Evolutionary conservation across 106 monocot genomes (phyloP), one percentile per base, ranked within the genome.

Genomic region (Acorus gramineus): DNA sequence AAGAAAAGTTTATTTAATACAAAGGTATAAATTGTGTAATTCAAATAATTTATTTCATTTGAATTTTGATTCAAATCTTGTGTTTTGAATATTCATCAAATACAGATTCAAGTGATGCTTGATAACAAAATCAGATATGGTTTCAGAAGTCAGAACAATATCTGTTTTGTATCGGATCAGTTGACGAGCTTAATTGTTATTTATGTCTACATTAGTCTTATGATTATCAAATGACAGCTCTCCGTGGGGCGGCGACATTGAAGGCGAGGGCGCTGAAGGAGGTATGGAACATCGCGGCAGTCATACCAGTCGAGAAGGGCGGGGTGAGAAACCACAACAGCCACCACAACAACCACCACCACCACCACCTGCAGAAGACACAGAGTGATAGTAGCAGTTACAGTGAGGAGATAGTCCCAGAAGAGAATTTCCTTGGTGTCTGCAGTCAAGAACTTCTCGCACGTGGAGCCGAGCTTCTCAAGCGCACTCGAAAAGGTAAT

Each of bases 261-360:
- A 98, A 87, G 77, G 96, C 96, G 4, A 78, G 96, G 69, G 88
- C 85, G 3, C 60, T 92, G 42, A 98, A 91, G 74, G 96, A 98
- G 53, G 96, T 88, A 8, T 98, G 96, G 96, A 98, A 98, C 74
- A 77, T 88, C 7, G 87, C 96, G 0, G 91, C 96, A 0, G 91
- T 98, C 4, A 87, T 98, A 45, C 96, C 96, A 2, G 85, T 92
- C 3, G 96, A 91, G 68, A 91, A 88, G 69, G 95, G 84, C 4
- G 72, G 66, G 2, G 49, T 69, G 3, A 68, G 53, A 42, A 48
- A 59, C 8, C 49, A 70, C 45, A 46, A 64, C 42, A 4, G 56
- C 11, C 54, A 48, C 65, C 76, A 62, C 60, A 59, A 52, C 46
- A 61, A 42, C 14, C 51, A 14, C 42, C 64, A 13, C 10, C 62